Evolutionary conservation across 495 filamentous ascomycete species (phyloP).

Genomic region (Jackrogersella multiformis): DNA sequence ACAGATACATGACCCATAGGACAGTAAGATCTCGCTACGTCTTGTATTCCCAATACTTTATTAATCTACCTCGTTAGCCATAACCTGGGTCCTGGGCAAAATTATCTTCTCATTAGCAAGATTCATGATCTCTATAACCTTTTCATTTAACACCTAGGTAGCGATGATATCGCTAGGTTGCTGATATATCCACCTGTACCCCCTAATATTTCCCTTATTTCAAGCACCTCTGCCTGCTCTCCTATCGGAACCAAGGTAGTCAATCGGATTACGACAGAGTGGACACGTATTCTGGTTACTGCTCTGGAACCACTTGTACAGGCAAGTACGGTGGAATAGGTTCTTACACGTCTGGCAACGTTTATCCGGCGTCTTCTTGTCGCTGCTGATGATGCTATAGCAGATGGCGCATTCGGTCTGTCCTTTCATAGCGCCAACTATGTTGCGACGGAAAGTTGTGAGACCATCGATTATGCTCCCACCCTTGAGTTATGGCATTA

Average conservation of each 20-base stretch:
- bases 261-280: conserved; percentile 85
- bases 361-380: conserved; percentile 90
- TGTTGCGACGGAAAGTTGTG: conserved; percentile 80
- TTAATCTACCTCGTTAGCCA: no score
- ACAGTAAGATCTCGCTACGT: no score
- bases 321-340: conserved; percentile 85
- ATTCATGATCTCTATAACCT: no score
- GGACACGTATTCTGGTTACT: conserved; percentile 91
- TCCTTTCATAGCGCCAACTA: conserved; percentile 85
- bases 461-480: conserved; percentile 86
- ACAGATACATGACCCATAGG: no score
- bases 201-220: not conserved
- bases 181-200: not conserved
- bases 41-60: no score
- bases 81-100: no score
- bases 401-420: conserved; percentile 97
- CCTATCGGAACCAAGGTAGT: conserved; percentile 60
- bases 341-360: conserved; percentile 93
- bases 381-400: conserved; percentile 88
- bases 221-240: conserved; percentile 30
- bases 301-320: conserved; percentile 96
- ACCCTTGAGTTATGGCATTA: conserved; percentile 57
- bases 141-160: not conserved
- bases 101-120: no score
- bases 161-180: not conserved